Conservation (phyloP, 345 rosid genomes). For the Aegle marmelos region DNA sequence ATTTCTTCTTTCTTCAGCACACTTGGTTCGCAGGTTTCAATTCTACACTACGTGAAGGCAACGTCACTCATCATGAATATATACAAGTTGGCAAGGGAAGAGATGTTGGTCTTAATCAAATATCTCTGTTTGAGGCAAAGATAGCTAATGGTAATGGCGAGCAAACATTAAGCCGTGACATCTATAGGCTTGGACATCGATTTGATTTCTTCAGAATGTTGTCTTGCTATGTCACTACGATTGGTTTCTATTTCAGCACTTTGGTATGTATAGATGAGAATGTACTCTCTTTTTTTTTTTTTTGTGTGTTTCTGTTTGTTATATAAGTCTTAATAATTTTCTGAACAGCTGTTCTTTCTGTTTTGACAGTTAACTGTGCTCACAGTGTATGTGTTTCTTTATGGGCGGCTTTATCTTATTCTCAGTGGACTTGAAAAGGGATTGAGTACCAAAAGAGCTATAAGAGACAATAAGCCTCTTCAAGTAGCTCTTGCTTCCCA, state of each 20-base stretch:
- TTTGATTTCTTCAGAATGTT: constrained; percentile 93
- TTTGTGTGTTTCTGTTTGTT: background rate
- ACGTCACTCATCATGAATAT: constrained; percentile 88
- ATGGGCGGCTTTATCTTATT: constrained; percentile 59
- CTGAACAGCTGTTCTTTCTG: constrained; percentile 7
- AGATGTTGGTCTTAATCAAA: constrained; percentile 91
- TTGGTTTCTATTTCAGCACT: constrained; percentile 90
- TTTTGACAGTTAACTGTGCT: constrained; percentile 52
- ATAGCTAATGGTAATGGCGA: constrained; percentile 91
- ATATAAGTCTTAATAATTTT: background rate
- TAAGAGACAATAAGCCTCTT: constrained; percentile 49
- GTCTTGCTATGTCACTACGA: constrained; percentile 79
- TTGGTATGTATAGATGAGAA: constrained; percentile 44
- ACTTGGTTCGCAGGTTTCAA: constrained; percentile 56
- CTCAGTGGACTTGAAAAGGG: constrained; percentile 60
- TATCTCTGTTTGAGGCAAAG: constrained; percentile 88
- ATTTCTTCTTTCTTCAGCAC: background rate
- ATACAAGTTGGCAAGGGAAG: constrained; percentile 97
- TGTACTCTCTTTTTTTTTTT: too few relatives aligned
- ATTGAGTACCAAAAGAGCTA: constrained; percentile 33
- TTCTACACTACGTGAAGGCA: constrained; percentile 83
- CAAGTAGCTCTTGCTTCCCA: constrained; percentile 68
- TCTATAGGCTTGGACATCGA: constrained; percentile 77
- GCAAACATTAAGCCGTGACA: constrained; percentile 82
- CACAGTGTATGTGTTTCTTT: constrained; percentile 55